Base-by-base conservation (phyloP, 305 asterid species). In the Stenogyne calaminthoides region DNA sequence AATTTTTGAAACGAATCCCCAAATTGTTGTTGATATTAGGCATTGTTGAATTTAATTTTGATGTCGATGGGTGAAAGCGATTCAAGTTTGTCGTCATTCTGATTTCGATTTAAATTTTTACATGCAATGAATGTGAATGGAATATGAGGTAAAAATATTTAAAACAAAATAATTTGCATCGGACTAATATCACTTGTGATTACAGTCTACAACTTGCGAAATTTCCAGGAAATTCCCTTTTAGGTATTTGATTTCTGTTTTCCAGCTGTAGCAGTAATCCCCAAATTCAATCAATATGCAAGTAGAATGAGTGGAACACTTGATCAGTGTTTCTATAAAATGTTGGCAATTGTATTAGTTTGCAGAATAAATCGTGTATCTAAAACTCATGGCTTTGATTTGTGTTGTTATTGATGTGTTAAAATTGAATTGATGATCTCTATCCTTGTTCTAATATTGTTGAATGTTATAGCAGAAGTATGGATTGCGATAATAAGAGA, bases 401-500 rank as follows among this genome's bases (percentile, higher is more conserved):
- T 37, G 11, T 37, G 8, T 37, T 37, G 42, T 37, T 37, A 8
- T 37, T 37, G 2, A 37, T 37, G 10, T 37, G 10, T 7, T 7
- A 37, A 37, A 37, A 7, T 1, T 7, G 9, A 8, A 37, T 37
- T 37, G 42, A n/a, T n/a, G n/a, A 37, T 37, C 10, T 37, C 2
- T 36, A 37, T 37, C 42, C 10, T 37, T 37, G 42, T 37, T 32
- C 36, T 32, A 32, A 32, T 32, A 4, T 32, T 32, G 42, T 7
- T 37, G 9, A 7, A 37, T 37, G 15, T 14, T 46, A 0, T 32
- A 22, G 51, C 18, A 32, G 51, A 60, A 68, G 19, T 64, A 15
- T 58, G 64, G 62, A 56, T 22, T 22, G 62, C 36, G 36, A 56
- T 10, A 2, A 56, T 0, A 56, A 22, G 27, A 59, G 63, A 81